Evolutionary conservation across 306 rosid genomes (phyloP), one percentile per base, ranked within the genome.

Genomic region (Ammopiptanthus mongolicus): DNA sequence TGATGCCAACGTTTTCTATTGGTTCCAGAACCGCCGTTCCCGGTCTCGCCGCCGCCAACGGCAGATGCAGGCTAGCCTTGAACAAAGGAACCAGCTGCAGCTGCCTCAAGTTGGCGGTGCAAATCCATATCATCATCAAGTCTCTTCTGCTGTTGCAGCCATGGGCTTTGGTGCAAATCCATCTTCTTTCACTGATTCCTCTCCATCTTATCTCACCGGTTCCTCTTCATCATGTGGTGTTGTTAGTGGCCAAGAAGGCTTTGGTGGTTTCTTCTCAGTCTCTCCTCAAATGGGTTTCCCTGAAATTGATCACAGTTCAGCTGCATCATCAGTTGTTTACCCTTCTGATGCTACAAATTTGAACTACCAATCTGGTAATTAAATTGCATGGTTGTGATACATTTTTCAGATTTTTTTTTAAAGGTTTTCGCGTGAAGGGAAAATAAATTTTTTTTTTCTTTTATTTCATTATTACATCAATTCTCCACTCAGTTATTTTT

Each of bases 11-110:
- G 97, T 95, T 76, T 95, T 95, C 74, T 95, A 95, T 88, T 95
- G 97, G 99, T 95, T 95, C 77, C 99, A 95, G 65, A 95, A 95
- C 82, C 92, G 99, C 2, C 90, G 98, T 0, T 95, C 98, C 1
- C 74, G 98, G 77, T 90, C 98, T 6, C 94, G 97, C 65, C 97
- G 99, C 79, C 95, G 99, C 29, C 99, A 92, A 56, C 90, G 99
- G 5, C 99, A 92, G 92, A 44, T 90, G 71, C 90, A 85, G 33
- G 83, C 22, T 0, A 63, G 42, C 41, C 89, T 84, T 8, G 91
- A 86, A 14, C 94, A 84, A 31, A 73, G 69, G 52, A 79, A 75
- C 2, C 80, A 79, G 39, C 77, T 9, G 34, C 56, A 10, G 3
- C n/a, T 10, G 47, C 2, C 29, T 39, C 56, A 42, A 18, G 37